Evolutionary conservation across 495 filamentous ascomycete species (phyloP).

Genomic region (Penicillium taxi): DNA sequence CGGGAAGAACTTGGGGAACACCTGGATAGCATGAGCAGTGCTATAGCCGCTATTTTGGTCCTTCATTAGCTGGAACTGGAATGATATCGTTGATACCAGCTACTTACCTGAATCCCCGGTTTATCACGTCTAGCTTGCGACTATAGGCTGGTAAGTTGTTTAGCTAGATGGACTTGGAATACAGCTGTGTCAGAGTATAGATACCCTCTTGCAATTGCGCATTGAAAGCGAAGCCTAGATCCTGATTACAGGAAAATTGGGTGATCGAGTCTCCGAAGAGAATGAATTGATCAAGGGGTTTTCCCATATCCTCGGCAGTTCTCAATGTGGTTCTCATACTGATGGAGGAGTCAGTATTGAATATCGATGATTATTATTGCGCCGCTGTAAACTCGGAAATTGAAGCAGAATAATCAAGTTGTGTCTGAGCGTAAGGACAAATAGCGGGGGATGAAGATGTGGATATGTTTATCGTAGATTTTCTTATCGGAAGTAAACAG

Average conservation of each 20-base stretch:
- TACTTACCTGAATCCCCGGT: constrained; percentile 54
- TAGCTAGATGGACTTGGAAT: background rate
- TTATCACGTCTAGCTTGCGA: constrained; percentile 58
- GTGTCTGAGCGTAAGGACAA: too few relatives aligned
- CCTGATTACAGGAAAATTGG: constrained; percentile 49
- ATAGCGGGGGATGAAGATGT: too few relatives aligned
- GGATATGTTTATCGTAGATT: too few relatives aligned
- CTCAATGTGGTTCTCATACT: background rate
- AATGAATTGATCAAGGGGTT: constrained; percentile 60
- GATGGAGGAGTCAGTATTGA: constrained; percentile 1
- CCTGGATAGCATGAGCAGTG: constrained; percentile 52
- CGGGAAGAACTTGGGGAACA: constrained; percentile 52
- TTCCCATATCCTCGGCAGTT: constrained; percentile 11
- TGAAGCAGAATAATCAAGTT: too few relatives aligned
- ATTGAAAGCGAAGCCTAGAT: constrained; percentile 61
- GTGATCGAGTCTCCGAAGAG: constrained; percentile 80
- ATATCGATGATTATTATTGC: background rate
- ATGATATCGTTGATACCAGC: too few relatives aligned
- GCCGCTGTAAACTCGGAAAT: too few relatives aligned
- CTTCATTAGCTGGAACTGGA: background rate
- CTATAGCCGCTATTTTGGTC: constrained; percentile 51
- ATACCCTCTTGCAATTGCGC: constrained; percentile 63
- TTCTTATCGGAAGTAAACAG: too few relatives aligned
- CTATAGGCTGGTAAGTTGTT: constrained; percentile 42
- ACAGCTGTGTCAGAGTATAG: background rate